Percentiles rank a stretch among this genome's conserved stretches.
Conservation (phyloP, 768 basidiomycete species). For the Termitomyces sp. region DNA sequence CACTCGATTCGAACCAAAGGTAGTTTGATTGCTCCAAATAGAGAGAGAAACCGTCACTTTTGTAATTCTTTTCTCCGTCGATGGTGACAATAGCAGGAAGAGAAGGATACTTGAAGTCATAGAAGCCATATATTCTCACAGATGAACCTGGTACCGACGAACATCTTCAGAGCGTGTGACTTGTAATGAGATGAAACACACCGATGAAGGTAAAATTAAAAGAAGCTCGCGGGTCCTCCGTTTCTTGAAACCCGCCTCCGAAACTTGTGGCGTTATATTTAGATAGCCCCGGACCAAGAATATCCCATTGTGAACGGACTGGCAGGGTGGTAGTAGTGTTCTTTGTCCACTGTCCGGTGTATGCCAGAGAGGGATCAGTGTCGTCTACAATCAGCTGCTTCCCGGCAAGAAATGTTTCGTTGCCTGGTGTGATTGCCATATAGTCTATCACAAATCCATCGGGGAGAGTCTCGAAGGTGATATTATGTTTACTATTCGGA, state of each 20-base stretch:
- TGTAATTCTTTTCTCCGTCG: background rate
- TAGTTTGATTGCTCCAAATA: background rate
- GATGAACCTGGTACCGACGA: background rate
- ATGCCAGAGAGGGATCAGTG: background rate
- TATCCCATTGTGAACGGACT: background rate
- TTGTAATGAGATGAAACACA: background rate
- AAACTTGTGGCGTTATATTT: background rate
- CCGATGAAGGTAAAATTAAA: background rate
- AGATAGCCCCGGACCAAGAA: background rate
- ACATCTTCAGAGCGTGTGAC: background rate
- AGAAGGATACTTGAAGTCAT: background rate
- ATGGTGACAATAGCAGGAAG: background rate
- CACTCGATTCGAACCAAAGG: background rate
- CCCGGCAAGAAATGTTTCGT: background rate
- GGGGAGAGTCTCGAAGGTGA: background rate
- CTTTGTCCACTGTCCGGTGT: background rate
- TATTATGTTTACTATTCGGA: background rate
- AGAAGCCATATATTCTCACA: background rate
- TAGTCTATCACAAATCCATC: background rate
- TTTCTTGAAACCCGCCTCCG: background rate
- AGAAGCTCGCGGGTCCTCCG: background rate
- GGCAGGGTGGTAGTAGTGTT: background rate
- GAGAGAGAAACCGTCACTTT: background rate
- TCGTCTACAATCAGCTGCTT: background rate
- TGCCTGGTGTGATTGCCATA: background rate